Conservation (phyloP, 2,329 filamentous ascomycete species). For the Penicillium oxalicum region DNA sequence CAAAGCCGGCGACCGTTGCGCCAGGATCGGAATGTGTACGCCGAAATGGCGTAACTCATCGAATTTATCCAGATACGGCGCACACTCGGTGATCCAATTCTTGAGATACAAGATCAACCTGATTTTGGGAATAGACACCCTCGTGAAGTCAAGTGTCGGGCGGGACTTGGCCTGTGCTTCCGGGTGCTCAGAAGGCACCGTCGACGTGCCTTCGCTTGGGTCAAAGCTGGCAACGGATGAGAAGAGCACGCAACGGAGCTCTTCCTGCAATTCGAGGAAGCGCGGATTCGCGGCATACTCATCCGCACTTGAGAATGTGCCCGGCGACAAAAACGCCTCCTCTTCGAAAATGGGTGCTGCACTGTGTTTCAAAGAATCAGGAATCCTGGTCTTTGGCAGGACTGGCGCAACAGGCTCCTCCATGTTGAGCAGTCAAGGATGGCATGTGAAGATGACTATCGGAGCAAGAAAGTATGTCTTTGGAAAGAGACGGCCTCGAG, state of each 20-base stretch:
- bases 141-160: slow-evolving; percentile 18
- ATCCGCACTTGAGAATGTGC: slow-evolving; percentile 22
- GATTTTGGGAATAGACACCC: slow-evolving; percentile 28
- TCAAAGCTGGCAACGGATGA: slow-evolving; percentile 39
- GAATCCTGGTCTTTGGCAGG: slow-evolving; percentile 6
- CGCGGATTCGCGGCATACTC: slow-evolving; percentile 31
- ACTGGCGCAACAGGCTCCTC: slow-evolving; percentile 12
- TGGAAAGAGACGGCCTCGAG: too few species aligned
- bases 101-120: slow-evolving; percentile 37
- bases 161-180: slow-evolving; percentile 8
- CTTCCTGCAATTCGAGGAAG: slow-evolving; percentile 41
- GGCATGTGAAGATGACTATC: not conserved
- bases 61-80: slow-evolving; percentile 48
- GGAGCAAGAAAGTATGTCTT: too few species aligned
- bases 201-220: slow-evolving; percentile 32
- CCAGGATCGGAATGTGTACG: slow-evolving; percentile 45
- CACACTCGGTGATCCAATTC: slow-evolving; percentile 32
- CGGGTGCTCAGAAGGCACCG: slow-evolving; percentile 22
- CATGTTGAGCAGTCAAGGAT: slow-evolving; percentile 3
- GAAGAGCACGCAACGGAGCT: slow-evolving; percentile 39
- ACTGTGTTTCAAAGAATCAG: slow-evolving; percentile 11
- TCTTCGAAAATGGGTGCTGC: slow-evolving; percentile 15
- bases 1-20: slow-evolving; percentile 41
- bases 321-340: slow-evolving; percentile 20
- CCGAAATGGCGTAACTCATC: slow-evolving; percentile 48